phyloP scores from a whole-genome alignment of 2,329 filamentous ascomycete genomes.

The Penicillium psychrosexuale region DNA sequence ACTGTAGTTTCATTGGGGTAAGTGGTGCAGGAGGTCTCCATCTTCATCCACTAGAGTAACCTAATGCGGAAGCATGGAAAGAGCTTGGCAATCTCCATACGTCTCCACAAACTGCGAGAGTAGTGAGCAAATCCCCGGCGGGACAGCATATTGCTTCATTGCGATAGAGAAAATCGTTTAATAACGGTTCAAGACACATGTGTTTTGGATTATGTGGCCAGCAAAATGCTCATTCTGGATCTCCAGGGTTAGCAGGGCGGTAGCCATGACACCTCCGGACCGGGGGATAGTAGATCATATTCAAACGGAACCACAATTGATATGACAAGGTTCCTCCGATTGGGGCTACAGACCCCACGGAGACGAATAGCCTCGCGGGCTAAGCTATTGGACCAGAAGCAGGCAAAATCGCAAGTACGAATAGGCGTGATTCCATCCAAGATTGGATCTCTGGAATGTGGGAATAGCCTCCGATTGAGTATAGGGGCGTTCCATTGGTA shows the following conservation, averaged over 20 bases:
- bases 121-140: neutral
- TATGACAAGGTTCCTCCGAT: neutral
- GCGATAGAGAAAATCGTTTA: neutral
- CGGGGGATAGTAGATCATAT: neutral
- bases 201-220: neutral
- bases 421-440: neutral
- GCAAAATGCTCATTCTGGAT: no score
- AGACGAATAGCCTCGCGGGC: neutral
- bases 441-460: slow-evolving; percentile 4
- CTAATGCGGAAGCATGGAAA: slow-evolving; percentile 18
- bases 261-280: neutral
- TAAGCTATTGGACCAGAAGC: neutral
- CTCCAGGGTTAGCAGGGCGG: neutral
- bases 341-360: neutral
- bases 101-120: neutral
- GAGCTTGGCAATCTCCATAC: neutral
- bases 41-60: slow-evolving; percentile 4
- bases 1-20: slow-evolving; percentile 24
- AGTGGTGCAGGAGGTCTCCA: slow-evolving; percentile 10
- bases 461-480: neutral
- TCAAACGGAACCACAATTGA: neutral
- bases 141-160: neutral
- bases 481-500: neutral
- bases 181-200: neutral
- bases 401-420: neutral